These are phyloP conservation scores for Nakazawaea wickerhamii DNA, from an alignment of 805 yeast species.

Conservation along the genomic window DNA sequence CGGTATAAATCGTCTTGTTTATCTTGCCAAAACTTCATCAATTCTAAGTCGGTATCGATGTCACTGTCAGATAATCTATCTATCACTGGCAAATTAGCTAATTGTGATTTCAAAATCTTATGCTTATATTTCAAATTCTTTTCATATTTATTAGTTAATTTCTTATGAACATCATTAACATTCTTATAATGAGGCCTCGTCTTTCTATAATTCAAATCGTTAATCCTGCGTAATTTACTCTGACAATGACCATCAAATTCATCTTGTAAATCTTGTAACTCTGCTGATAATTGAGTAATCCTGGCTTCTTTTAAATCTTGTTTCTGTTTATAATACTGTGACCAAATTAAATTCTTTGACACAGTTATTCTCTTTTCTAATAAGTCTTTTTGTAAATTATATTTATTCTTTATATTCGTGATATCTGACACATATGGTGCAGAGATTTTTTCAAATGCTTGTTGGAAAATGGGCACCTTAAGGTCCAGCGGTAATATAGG, in stretches of 20 bases:
- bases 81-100: too few relatives aligned
- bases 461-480: conserved; percentile 19
- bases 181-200: neutral
- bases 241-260: conserved; percentile 3
- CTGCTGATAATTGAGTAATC: neutral
- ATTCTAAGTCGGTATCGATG: conserved; percentile 4
- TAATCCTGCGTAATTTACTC: neutral
- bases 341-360: conserved; percentile 2
- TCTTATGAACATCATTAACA: neutral
- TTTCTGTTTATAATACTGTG: conserved; percentile 7
- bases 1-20: conserved; percentile 8
- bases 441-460: conserved; percentile 16
- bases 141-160: neutral
- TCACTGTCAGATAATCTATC: conserved; percentile 5
- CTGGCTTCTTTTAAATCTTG: conserved; percentile 8
- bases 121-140: neutral
- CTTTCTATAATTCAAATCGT: neutral
- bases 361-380: neutral
- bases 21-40: conserved; percentile 9
- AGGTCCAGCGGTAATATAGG: conserved; percentile 15
- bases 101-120: neutral
- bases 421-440: conserved; percentile 16
- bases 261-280: conserved; percentile 2
- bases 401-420: conserved; percentile 14
- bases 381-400: neutral